These are phyloP conservation scores for Hanseniaspora jakobsenii DNA, from an alignment of 805 yeast genomes.

Conservation along the genomic window DNA sequence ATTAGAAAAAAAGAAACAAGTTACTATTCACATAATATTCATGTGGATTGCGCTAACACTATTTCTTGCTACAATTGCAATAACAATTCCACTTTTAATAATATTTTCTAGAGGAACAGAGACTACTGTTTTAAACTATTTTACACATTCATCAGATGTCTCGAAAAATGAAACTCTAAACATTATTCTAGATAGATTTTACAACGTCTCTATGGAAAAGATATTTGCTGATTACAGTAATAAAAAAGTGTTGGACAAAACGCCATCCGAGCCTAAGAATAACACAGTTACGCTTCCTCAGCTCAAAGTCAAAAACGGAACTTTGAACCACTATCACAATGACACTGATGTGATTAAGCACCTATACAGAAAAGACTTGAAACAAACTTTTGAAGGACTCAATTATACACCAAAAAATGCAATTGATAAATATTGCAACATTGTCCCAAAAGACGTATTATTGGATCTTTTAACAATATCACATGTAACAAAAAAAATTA, in stretches of 20 bases:
- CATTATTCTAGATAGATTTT: conserved; percentile 7
- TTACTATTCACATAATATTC: background rate
- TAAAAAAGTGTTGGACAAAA: background rate
- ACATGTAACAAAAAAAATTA: conserved; percentile 43
- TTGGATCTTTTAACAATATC: conserved; percentile 48
- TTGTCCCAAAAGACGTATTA: conserved; percentile 36
- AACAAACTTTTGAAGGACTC: conserved; percentile 41
- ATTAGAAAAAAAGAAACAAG: no score
- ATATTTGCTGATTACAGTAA: background rate
- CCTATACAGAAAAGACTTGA: no score
- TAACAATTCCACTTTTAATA: conserved; percentile 16
- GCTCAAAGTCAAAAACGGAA: no score
- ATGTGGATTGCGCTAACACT: conserved; percentile 1
- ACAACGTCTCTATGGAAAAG: background rate
- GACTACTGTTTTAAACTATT: conserved; percentile 23
- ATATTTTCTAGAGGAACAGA: conserved; percentile 29
- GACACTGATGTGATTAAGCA: conserved; percentile 31
- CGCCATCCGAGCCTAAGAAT: no score
- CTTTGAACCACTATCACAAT: no score
- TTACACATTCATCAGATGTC: conserved; percentile 22
- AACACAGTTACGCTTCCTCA: no score
- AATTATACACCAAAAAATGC: conserved; percentile 49
- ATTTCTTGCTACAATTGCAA: background rate
- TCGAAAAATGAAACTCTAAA: conserved; percentile 21
- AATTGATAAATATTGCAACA: conserved; percentile 44